Conservation (phyloP, 2,329 filamentous ascomycete species). For the Blumeriella jaapii region DNA sequence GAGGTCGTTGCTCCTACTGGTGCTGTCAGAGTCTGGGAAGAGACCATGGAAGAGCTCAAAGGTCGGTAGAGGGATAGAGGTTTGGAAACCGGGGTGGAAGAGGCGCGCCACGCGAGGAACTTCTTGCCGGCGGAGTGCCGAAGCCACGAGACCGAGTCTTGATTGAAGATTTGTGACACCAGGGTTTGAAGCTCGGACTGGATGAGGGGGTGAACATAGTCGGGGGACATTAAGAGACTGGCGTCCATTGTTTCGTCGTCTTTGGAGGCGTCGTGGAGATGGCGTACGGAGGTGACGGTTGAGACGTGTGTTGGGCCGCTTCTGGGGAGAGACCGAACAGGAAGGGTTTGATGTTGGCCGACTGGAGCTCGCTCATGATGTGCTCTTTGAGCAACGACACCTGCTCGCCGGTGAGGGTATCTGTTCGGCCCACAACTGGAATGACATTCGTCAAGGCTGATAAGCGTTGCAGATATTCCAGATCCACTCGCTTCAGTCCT, state of each 20-base stretch:
- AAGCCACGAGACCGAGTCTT: conserved; percentile 67
- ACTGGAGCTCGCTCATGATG: conserved; percentile 43
- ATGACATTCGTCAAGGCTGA: conserved; percentile 72
- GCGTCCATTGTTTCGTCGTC: conserved; percentile 85
- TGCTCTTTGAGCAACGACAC: conserved; percentile 47
- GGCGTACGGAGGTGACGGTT: conserved; percentile 48
- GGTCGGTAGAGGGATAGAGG: conserved; percentile 29
- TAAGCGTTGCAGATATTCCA: conserved; percentile 61
- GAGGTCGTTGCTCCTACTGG: conserved; percentile 30
- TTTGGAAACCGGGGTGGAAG: conserved; percentile 23
- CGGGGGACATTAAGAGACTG: conserved; percentile 82
- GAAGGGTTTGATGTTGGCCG: conserved; percentile 52
- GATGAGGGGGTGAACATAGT: conserved; percentile 73
- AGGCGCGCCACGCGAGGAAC: conserved; percentile 57
- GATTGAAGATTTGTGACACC: conserved; percentile 64
- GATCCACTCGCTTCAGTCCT: conserved; percentile 51
- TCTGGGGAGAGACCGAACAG: conserved; percentile 37
- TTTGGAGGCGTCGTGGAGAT: conserved; percentile 63
- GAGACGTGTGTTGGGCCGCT: conserved; percentile 10
- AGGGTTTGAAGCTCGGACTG: conserved; percentile 61
- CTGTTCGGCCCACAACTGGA: conserved; percentile 67
- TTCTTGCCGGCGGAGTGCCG: conserved; percentile 77
- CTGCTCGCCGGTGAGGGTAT: conserved; percentile 50
- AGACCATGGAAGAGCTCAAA: conserved; percentile 19
- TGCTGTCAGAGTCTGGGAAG: conserved; percentile 18